Evolutionary conservation across 768 basidiomycete genomes (phyloP).

Genomic region (Lactifluus volemus): DNA sequence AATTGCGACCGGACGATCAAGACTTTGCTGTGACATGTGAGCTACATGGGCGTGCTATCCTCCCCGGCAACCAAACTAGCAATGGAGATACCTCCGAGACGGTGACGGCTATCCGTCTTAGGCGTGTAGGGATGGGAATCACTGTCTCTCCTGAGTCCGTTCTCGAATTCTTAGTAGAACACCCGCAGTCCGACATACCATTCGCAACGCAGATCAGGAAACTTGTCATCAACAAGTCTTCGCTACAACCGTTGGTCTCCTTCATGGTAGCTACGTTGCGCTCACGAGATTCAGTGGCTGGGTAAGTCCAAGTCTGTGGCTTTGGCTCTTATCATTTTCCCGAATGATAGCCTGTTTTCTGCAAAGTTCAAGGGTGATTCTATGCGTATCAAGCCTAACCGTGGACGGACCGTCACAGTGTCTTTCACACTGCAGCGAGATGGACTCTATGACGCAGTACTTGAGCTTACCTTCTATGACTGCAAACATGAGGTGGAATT

Average conservation of each 20-base stretch:
- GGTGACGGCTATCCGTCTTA: background rate
- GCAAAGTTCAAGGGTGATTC: background rate
- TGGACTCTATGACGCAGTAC: conserved; percentile 4
- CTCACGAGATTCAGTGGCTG: background rate
- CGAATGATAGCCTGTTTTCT: background rate
- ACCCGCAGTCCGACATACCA: background rate
- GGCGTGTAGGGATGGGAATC: conserved; percentile 1
- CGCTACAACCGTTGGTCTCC: background rate
- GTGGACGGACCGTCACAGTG: background rate
- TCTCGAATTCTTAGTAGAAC: conserved; percentile 5
- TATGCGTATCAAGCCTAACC: background rate
- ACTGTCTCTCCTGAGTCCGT: conserved; percentile 11
- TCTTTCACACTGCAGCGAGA: conserved; percentile 2
- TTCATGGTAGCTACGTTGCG: background rate
- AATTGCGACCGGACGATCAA: background rate
- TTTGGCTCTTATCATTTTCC: background rate
- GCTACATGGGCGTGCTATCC: background rate
- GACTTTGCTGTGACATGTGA: conserved; percentile 3
- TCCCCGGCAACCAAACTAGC: background rate
- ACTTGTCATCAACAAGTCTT: conserved; percentile 4
- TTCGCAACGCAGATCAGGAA: background rate
- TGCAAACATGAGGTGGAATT: background rate
- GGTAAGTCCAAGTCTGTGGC: background rate
- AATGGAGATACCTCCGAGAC: background rate
- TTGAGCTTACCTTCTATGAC: conserved; percentile 12